Percentiles rank a stretch among this genome's conserved stretches.
Conservation (phyloP, 306 rosid genomes). For the Sophora flavescens region DNA sequence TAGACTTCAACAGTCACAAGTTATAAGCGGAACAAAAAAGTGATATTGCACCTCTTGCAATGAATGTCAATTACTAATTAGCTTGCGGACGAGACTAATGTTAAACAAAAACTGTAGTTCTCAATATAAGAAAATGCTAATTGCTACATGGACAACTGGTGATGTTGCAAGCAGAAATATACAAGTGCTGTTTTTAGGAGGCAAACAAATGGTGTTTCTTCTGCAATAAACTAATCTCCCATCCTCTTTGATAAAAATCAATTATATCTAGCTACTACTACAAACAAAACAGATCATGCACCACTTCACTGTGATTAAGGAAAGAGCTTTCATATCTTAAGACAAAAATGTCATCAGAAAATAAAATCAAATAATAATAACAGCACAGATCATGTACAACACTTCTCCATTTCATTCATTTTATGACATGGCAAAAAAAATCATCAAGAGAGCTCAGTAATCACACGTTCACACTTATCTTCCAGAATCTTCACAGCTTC, state of each 20-base stretch:
- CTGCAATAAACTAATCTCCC: neutral
- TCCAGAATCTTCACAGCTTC: constrained; percentile 96
- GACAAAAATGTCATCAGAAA: neutral
- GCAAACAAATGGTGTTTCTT: neutral
- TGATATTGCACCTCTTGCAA: too few species aligned
- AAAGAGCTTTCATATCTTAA: constrained; percentile 38
- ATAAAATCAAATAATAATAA: constrained; percentile 10
- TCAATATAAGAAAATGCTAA: neutral
- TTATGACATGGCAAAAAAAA: constrained; percentile 16
- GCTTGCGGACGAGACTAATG: too few species aligned
- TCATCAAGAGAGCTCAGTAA: constrained; percentile 77
- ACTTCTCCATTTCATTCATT: constrained; percentile 20
- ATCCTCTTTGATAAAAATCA: constrained; percentile 7
- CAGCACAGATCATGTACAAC: constrained; percentile 32
- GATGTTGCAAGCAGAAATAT: too few species aligned
- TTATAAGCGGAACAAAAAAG: too few species aligned
- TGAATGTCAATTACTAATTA: too few species aligned
- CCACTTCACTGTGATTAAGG: constrained; percentile 48
- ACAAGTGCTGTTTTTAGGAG: too few species aligned
- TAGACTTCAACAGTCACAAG: too few species aligned
- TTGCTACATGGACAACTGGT: neutral
- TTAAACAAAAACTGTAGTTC: too few species aligned
- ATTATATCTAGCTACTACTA: constrained; percentile 22
- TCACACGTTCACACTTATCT: constrained; percentile 93
- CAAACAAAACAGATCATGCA: constrained; percentile 44